A percentile compares a stretch with the other conserved stretches of the same genome.
phyloP scores from a whole-genome alignment of 208 protist species.

The Leishmania major region DNA sequence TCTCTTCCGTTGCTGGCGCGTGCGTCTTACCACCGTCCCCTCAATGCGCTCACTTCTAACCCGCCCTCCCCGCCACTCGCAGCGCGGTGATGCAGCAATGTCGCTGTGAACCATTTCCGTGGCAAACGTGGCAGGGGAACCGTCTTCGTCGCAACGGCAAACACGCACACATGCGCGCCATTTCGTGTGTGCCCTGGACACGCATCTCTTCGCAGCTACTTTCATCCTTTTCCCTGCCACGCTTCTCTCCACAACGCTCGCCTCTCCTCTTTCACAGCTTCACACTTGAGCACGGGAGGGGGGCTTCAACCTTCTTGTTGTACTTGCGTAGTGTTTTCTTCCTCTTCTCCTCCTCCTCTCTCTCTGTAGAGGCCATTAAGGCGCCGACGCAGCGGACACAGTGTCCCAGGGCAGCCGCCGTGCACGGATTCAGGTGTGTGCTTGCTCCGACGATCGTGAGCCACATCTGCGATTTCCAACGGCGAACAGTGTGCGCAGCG shows the following conservation, averaged over 20 bases:
- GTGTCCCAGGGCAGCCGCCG: not conserved
- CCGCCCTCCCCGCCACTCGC: not conserved
- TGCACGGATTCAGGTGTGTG: not conserved
- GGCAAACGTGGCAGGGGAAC: not conserved
- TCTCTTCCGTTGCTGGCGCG: not conserved
- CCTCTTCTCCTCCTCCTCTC: not conserved
- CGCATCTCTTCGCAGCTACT: not conserved
- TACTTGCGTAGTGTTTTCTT: not conserved
- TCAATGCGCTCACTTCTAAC: not conserved
- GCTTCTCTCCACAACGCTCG: not conserved
- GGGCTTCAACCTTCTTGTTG: not conserved
- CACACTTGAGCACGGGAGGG: not conserved
- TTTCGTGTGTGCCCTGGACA: not conserved
- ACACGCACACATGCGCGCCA: not conserved
- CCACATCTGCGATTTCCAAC: not conserved
- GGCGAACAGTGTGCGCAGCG: not conserved
- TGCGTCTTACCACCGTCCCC: not conserved
- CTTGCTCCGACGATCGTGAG: not conserved
- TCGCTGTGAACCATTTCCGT: not conserved
- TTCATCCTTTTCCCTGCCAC: not conserved
- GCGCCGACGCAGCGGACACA: not conserved
- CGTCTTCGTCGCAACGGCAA: not conserved
- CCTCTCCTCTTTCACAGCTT: not conserved
- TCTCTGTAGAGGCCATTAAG: slow-evolving; percentile 1
- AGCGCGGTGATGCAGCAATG: not conserved